Evolutionary conservation across 2,329 filamentous ascomycete genomes (phyloP).

Genomic region (Dothideomycetes sp.): DNA sequence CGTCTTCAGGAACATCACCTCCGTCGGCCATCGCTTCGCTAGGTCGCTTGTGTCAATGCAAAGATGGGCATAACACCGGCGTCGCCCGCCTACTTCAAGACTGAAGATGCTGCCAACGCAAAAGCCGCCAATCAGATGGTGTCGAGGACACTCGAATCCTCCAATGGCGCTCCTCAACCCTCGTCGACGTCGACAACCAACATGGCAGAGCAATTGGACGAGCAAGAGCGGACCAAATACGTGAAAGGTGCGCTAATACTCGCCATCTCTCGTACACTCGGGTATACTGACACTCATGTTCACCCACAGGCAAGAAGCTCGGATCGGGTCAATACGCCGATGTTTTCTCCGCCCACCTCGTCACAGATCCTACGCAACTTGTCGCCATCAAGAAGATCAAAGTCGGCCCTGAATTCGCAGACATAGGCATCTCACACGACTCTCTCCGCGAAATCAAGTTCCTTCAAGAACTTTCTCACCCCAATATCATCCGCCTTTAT

Average conservation of each 20-base stretch:
- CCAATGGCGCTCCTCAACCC: neutral
- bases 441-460: conserved; percentile 93
- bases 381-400: conserved; percentile 96
- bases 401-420: conserved; percentile 72
- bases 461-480: conserved; percentile 85
- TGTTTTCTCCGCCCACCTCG: conserved; percentile 80
- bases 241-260: conserved; percentile 55
- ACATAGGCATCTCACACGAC: conserved; percentile 80
- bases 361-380: conserved; percentile 57
- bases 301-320: conserved; percentile 64
- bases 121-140: conserved; percentile 7
- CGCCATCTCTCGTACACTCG: neutral
- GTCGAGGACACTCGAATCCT: neutral
- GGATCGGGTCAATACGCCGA: conserved; percentile 96
- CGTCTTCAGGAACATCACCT: too few relatives aligned
- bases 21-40: too few relatives aligned
- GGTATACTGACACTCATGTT: conserved; percentile 1
- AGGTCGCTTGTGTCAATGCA: too few relatives aligned
- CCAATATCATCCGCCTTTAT: conserved; percentile 88
- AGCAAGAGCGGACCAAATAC: conserved; percentile 65
- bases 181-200: conserved; percentile 20
- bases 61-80: conserved; percentile 11
- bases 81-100: conserved; percentile 8
- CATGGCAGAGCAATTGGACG: conserved; percentile 41
- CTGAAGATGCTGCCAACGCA: neutral